A percentile compares a stretch with the other conserved stretches of the same genome.
phyloP scores from a whole-genome alignment of 768 basidiomycete genomes.

The Rhizopogon vinicolor region DNA sequence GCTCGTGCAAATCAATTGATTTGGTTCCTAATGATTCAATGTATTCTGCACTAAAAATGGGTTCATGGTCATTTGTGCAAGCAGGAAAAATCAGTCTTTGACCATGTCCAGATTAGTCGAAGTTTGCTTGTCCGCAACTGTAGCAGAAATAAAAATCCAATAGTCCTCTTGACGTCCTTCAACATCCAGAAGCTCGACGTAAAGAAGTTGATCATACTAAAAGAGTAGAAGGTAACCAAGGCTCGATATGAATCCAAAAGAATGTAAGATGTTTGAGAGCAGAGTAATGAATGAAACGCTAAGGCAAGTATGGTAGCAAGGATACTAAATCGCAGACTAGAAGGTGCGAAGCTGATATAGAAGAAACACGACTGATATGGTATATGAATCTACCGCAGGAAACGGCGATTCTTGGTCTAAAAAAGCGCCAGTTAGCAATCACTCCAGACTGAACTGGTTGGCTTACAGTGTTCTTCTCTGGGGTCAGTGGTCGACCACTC shows the following conservation, averaged over 20 bases:
- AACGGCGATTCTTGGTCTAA: slow-evolving; percentile 32
- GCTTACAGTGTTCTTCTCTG: slow-evolving; percentile 86
- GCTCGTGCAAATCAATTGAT: no score
- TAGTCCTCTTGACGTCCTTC: slow-evolving; percentile 18
- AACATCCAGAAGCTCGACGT: slow-evolving; percentile 24
- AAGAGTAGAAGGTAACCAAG: slow-evolving; percentile 40
- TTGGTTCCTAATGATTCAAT: no score
- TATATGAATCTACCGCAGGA: slow-evolving; percentile 26
- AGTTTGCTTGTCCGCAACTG: no score
- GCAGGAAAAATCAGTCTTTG: no score
- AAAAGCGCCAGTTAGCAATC: slow-evolving; percentile 9
- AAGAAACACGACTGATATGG: slow-evolving; percentile 15
- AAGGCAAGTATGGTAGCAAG: slow-evolving; percentile 40
- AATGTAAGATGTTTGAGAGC: slow-evolving; percentile 48
- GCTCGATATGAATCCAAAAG: slow-evolving; percentile 55
- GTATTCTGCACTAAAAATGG: no score
- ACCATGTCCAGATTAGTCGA: no score
- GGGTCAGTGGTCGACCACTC: slow-evolving; percentile 90
- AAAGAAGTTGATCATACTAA: slow-evolving; percentile 44
- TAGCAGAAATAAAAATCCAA: slow-evolving; percentile 15
- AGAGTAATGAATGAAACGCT: slow-evolving; percentile 26
- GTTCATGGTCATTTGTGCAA: no score
- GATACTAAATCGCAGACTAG: slow-evolving; percentile 32
- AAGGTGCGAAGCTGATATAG: slow-evolving; percentile 28
- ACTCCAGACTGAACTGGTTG: slow-evolving; percentile 1